A percentile compares a stretch with the other conserved stretches of the same genome.
phyloP scores from a whole-genome alignment of 345 rosid species.

The Gossypioides kirkii region DNA sequence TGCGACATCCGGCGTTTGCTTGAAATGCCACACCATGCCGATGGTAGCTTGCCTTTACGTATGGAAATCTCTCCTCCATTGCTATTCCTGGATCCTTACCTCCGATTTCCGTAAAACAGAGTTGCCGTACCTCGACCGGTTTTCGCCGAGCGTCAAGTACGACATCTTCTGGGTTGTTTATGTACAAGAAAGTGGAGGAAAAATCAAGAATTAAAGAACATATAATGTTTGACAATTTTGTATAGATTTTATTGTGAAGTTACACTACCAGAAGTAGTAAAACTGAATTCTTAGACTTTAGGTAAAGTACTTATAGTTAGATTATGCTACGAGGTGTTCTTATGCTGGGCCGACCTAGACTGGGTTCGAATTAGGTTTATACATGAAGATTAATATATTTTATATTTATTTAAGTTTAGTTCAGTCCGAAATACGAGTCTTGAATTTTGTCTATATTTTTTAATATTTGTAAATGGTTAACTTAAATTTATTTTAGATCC shows the following conservation, averaged over 20 bases:
- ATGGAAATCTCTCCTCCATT: constrained; percentile 42
- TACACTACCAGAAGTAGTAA: too few species aligned
- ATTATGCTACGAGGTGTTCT: background rate
- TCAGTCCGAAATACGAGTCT: too few species aligned
- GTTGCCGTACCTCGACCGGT: constrained; percentile 30
- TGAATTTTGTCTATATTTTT: accelerated
- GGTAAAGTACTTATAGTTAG: background rate
- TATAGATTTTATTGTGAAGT: background rate
- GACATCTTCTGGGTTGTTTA: constrained; percentile 45
- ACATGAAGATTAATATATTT: too few species aligned
- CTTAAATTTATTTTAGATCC: too few species aligned
- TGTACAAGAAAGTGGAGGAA: constrained; percentile 24
- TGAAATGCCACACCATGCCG: constrained; percentile 27
- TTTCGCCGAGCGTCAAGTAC: constrained; percentile 32
- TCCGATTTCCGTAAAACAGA: constrained; percentile 26
- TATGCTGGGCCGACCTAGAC: too few species aligned
- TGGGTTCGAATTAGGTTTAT: too few species aligned
- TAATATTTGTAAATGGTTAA: too few species aligned
- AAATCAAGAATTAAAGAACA: constrained; percentile 12
- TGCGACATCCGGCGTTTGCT: constrained; percentile 43
- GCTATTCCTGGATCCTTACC: constrained; percentile 48
- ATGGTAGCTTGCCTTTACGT: constrained; percentile 33
- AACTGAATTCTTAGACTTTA: too few species aligned
- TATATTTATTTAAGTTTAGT: too few species aligned
- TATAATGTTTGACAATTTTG: background rate